Conservation (phyloP, 129 eudicot species). For the Daucus carota region DH1_v3.0 NC_030384.2:43129001-43129500, state of each 20-base stretch:
- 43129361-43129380: slow-evolving; percentile 23
- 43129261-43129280: slow-evolving; percentile 85
- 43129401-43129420: slow-evolving; percentile 19
- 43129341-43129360: slow-evolving; percentile 35
- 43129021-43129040: background rate
- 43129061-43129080: slow-evolving; percentile 61
- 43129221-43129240: slow-evolving; percentile 75
- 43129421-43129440: slow-evolving; percentile 10
- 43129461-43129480: slow-evolving; percentile 77
- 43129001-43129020: slow-evolving; percentile 2
- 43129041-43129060: slow-evolving; percentile 12
- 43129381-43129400: slow-evolving; percentile 32
- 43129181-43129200: slow-evolving; percentile 64
- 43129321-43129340: slow-evolving; percentile 29
- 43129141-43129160: slow-evolving; percentile 73
- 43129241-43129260: slow-evolving; percentile 73
- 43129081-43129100: slow-evolving; percentile 60
- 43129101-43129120: slow-evolving; percentile 70
- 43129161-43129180: slow-evolving; percentile 64
- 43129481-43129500: slow-evolving; percentile 77
- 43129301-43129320: slow-evolving; percentile 12
- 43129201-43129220: slow-evolving; percentile 85
- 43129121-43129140: slow-evolving; percentile 82
- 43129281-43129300: slow-evolving; percentile 34
- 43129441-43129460: slow-evolving; percentile 60